Base-by-base conservation (phyloP, 179 eudicot genomes). In the Nepenthes alata region DNA sequence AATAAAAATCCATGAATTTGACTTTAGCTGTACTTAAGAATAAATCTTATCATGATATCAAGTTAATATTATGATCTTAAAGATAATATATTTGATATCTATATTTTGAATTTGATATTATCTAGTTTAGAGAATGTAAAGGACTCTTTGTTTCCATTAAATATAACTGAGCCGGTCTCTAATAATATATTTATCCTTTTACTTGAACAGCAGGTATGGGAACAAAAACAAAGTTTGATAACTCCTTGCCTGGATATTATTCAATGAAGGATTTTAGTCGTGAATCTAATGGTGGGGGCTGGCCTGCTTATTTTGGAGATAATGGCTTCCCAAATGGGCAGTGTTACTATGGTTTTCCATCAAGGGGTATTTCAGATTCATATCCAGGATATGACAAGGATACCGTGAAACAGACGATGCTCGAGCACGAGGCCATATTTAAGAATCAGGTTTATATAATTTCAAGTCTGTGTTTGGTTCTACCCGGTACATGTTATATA, bases 221-320 rank as follows among this genome's bases (percentile, higher is more conserved):
- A 80, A 83, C 95, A 69, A 78, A 85, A 65, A 77, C 85, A 63
- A 79, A 88, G 64, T 65, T 77, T 66, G 77, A 91, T 68, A 85
- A 77, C 75, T 78, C 65, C 75, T 53, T 74, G 62, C 81, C 80
- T 61, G 89, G 84, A 61, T 78, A 75, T 80, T 81, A 76, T 71
- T 81, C 95, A 60, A 86, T 87, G 95, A 83, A 86, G 77, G 95
- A 89, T 70, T 81, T 79, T 62, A 93, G 75, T 60, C 88, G 72
- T 67, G 90, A 90, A 61, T 71, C 84, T 56, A 86, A 82, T 69
- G 77, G 84, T 68, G 74, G 77, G 63, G 79, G 81, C 66, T 89
- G 95, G 93, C 84, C 95, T 63, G 49, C 67, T 58, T 79, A 75
- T 79, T 82, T 73, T 62, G 82, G 84, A 51, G 90, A 83, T 39